Evolutionary conservation across 2,329 filamentous ascomycete genomes (phyloP).

Genomic region (Lecanosticta acicola): DNA sequence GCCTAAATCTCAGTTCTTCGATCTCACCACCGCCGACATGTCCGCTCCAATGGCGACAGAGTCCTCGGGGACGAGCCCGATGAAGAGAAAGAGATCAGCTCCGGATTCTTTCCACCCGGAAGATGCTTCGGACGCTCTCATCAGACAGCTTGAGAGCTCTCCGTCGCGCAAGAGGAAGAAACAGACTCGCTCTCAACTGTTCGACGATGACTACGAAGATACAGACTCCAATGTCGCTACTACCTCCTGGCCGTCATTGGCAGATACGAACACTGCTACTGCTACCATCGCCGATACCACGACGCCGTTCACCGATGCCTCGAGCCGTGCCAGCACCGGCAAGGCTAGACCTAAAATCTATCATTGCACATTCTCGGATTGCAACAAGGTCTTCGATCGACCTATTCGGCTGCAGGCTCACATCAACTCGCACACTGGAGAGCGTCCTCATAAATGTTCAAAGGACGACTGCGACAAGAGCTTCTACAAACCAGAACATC

Average conservation of each 20-base stretch:
- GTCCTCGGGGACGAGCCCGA: neutral
- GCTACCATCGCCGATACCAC: constrained; percentile 15
- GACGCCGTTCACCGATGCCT: constrained; percentile 18
- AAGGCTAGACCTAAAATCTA: constrained; percentile 64
- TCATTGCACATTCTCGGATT: constrained; percentile 66
- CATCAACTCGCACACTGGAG: constrained; percentile 76
- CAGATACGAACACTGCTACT: constrained; percentile 10
- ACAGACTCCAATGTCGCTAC: constrained; percentile 7
- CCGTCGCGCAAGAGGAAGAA: constrained; percentile 8
- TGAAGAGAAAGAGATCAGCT: constrained; percentile 3
- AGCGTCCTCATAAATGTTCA: constrained; percentile 70
- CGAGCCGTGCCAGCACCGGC: constrained; percentile 18
- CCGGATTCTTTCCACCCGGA: neutral
- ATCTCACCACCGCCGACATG: neutral
- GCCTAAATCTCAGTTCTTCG: no score
- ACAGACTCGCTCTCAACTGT: constrained; percentile 5
- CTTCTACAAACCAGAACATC: constrained; percentile 80
- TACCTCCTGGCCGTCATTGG: constrained; percentile 9
- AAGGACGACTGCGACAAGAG: constrained; percentile 70
- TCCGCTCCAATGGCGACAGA: neutral
- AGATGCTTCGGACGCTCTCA: constrained; percentile 2
- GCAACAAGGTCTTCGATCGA: constrained; percentile 79
- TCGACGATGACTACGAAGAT: constrained; percentile 8
- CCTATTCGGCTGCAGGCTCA: constrained; percentile 76
- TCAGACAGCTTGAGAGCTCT: neutral